These are phyloP conservation scores for Vinca minor DNA, from an alignment of 257 asterid species.

Conservation along the genomic window DNA sequence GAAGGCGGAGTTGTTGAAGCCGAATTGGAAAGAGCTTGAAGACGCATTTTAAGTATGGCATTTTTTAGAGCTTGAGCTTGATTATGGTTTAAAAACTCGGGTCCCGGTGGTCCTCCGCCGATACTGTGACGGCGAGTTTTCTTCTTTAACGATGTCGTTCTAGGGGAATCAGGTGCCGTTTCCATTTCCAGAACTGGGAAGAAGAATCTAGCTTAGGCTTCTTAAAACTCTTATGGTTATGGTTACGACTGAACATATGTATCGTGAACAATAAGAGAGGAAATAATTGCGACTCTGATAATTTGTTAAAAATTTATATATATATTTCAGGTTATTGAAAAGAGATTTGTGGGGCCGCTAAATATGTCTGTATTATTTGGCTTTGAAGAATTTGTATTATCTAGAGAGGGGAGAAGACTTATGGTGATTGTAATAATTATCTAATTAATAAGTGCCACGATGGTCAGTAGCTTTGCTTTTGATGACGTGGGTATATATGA, in stretches of 20 bases:
- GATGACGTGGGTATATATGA: constrained; percentile 3
- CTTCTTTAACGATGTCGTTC: constrained; percentile 22
- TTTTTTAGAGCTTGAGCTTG: constrained; percentile 42
- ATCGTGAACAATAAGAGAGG: too few species aligned
- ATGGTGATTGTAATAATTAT: background rate
- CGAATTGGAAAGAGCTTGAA: constrained; percentile 49
- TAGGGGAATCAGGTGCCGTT: constrained; percentile 38
- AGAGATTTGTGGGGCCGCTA: constrained; percentile 34
- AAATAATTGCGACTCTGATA: too few species aligned
- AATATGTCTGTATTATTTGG: background rate
- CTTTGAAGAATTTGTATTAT: too few species aligned
- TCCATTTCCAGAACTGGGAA: constrained; percentile 35
- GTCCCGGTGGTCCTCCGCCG: constrained; percentile 54
- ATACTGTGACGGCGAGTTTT: constrained; percentile 30
- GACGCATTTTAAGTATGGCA: constrained; percentile 55
- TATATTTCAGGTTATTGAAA: background rate
- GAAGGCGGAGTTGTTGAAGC: constrained; percentile 65
- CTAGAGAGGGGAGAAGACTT: background rate
- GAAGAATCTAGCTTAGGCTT: too few species aligned
- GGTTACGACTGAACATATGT: constrained; percentile 23
- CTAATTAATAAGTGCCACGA: constrained; percentile 12
- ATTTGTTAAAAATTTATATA: background rate
- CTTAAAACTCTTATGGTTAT: constrained; percentile 32
- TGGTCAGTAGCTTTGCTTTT: too few species aligned
- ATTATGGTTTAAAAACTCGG: too few species aligned